Evolutionary conservation across 2,329 filamentous ascomycete species (phyloP), one percentile per base, ranked within the genome.

Genomic region (Biscogniauxia sp.): DNA sequence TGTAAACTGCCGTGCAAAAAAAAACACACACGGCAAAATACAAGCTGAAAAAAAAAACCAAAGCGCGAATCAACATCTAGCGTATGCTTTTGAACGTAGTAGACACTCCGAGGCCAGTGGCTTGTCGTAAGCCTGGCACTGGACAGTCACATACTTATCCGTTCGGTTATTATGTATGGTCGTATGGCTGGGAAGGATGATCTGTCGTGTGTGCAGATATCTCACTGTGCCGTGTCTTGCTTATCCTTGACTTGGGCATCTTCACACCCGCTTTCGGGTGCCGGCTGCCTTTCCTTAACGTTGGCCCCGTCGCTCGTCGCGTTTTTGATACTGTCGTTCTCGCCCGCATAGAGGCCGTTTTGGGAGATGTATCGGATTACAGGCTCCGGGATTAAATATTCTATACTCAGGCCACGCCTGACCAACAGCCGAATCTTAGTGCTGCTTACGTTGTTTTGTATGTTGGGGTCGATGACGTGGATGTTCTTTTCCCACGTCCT

Each of bases 401-500:
- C 84, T 51, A 94, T 89, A 67, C 88, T 92, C 87, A 94, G 90
- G 65, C 92, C 86, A 71, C 89, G 84, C 69, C 89, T 85, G 41
- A 92, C 75, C 72, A 96, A 91, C 2, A 96, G 79, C 51, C 93
- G 86, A 62, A 97, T 93, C 78, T 96, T 88, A 13, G 86, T 88
- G 64, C 89, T 93, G 70, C 89, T 92, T 62, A 95, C 88, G 69
- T 95, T 90, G 74, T 94, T 94, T 66, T 91, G 88, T 54, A 96
- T 93, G 56, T 96, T 84, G 75, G 96, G 92, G 59, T 91, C 90
- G 64, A 97, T 94, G 57, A 96, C 90, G 71, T 92, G 88, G 63
- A 97, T 88, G 68, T 96, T 95, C 69, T 93, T 86, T 70, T 92
- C 88, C 85, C 90, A 97, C 62, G 87, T 85, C 72, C 92, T 88